Conservation (phyloP, 2,329 filamentous ascomycete species). For the Sarocladiaceae sp. region DNA sequence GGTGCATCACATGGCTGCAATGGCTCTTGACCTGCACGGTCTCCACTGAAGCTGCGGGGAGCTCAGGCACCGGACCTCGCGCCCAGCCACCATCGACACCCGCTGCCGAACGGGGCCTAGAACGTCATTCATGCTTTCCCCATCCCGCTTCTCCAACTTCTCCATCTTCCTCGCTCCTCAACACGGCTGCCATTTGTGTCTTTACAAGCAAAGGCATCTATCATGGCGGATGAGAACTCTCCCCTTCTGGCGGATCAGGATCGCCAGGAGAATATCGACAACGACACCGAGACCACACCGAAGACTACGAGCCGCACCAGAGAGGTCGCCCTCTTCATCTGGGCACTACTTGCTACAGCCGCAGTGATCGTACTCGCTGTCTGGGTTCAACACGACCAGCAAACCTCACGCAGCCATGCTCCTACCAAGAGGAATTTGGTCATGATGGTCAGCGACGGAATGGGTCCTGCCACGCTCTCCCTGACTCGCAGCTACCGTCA, state of each 20-base stretch:
- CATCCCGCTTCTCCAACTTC: constrained; percentile 2
- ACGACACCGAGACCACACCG: constrained; percentile 13
- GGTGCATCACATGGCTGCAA: constrained; percentile 1
- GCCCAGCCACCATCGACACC: not conserved
- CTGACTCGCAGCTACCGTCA: constrained; percentile 86
- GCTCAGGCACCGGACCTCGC: constrained; percentile 8
- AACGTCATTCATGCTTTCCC: constrained; percentile 5
- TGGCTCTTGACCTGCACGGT: not conserved
- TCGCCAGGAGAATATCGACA: constrained; percentile 8
- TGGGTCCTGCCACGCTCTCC: constrained; percentile 89
- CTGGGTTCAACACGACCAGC: constrained; percentile 66
- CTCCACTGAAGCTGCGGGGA: constrained; percentile 2
- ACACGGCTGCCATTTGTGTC: not conserved
- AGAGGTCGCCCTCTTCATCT: constrained; percentile 73
- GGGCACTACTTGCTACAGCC: constrained; percentile 78
- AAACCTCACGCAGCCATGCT: constrained; percentile 32
- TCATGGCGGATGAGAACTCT: constrained; percentile 3
- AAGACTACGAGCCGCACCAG: constrained; percentile 45
- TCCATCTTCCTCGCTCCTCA: not conserved
- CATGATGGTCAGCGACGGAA: constrained; percentile 99
- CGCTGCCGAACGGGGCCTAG: not conserved
- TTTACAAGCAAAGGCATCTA: not conserved
- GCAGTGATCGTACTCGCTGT: constrained; percentile 76
- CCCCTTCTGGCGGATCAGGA: constrained; percentile 5
- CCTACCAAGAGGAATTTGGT: constrained; percentile 80